phyloP scores from a whole-genome alignment of 176 grass and related monocot genomes.

The Hsuehochloa calcarea region DNA sequence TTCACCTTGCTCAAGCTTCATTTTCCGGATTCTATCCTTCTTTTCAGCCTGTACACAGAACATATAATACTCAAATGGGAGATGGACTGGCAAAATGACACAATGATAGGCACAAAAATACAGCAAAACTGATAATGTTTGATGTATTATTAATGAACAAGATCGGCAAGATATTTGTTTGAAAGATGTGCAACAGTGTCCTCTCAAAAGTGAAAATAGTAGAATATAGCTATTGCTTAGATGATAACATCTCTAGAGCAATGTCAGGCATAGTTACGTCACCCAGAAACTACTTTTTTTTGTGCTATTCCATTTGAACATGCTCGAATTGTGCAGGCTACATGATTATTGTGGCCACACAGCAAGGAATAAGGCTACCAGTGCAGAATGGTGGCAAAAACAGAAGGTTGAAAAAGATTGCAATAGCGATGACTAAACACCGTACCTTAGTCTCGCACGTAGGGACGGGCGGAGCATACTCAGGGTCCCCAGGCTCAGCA shows the following conservation, averaged over 20 bases:
- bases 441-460: conserved; percentile 62
- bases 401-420: not conserved
- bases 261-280: not conserved
- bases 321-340: not conserved
- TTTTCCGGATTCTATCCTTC: conserved; percentile 62
- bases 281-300: conserved; percentile 8
- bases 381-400: not conserved
- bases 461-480: conserved; percentile 64
- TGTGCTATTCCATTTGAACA: not conserved
- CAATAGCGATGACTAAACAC: not conserved
- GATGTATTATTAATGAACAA: not conserved
- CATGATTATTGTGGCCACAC: not conserved
- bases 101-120: not conserved
- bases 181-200: not conserved
- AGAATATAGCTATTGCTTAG: not conserved
- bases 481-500: conserved; percentile 49
- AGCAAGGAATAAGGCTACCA: not conserved
- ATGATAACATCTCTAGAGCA: not conserved
- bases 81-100: not conserved
- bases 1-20: conserved; percentile 75
- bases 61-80: conserved; percentile 9
- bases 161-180: not conserved
- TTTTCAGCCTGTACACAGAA: conserved; percentile 58
- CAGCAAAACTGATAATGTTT: not conserved
- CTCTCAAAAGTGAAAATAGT: conserved; percentile 1